Base-by-base conservation (phyloP, 2,329 filamentous ascomycete genomes). In the Lachnellula cervina region DNA sequence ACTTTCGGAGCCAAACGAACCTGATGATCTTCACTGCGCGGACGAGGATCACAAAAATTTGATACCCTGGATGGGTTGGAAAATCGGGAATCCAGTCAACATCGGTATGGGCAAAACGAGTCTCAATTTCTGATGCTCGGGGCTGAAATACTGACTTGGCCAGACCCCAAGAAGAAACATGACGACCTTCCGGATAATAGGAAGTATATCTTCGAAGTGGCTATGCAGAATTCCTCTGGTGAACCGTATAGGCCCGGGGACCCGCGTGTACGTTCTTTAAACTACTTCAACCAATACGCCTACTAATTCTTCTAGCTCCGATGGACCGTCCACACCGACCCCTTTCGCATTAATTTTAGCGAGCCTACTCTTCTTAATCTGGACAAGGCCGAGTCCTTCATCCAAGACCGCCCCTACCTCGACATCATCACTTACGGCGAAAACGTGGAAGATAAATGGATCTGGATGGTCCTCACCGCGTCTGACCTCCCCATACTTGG, bases 401-500 rank as follows among this genome's bases (percentile, higher is more conserved):
- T 21, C 21, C 21, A 21, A 21, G 34, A 37, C 14, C 8, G 34
- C 34, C 14, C 34, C 34, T 16, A 37, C 34, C 14, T 37, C 4
- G 8, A 11, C 14, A 37, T 37, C 34, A 37, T 11, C 14, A 37
- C 9, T 5, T 16, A 11, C 14, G 34, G 34, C 34, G 9, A 37
- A 37, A 37, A 37, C 34, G 14, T 9, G 19, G 34, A 32, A 8
- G 45, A 48, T 8, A 42, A 32, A 6, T 54, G 44, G 44, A 48
- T 54, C 7, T 54, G 42, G 19, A 44, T 54, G 19, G 23, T 54
- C n/a, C n/a, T 54, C 35, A 54, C 51, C 6, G 44, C 51, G 5
- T 25, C 51, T 1, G 44, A 34, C 4, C 14, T 54, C 23, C 45
- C 51, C 2, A 37, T 37, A 2, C 40, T 34, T 19, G 44, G 23